phyloP scores from a whole-genome alignment of 139 green algal species.

The Asterochloris sp. region DNA sequence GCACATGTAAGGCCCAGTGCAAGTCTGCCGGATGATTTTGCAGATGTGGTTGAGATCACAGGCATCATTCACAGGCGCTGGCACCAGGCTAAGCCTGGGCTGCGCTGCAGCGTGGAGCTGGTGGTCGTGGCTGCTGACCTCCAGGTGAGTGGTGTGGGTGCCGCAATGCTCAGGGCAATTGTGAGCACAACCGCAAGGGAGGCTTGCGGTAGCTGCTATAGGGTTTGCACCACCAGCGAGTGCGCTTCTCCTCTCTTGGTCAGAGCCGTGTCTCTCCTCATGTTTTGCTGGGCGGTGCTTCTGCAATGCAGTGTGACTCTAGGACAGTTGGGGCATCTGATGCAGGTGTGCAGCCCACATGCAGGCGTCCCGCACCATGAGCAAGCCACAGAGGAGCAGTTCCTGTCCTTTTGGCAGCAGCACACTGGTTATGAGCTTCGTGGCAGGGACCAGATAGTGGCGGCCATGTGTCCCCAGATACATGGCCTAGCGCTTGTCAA shows the following conservation, averaged over 20 bases:
- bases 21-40: not conserved
- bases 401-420: conserved; percentile 55
- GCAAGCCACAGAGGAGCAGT: conserved; percentile 6
- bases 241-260: not conserved
- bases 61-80: conserved; percentile 70
- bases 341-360: too few species aligned
- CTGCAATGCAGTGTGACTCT: too few species aligned
- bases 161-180: too few species aligned
- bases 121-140: conserved; percentile 36
- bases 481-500: conserved; percentile 73
- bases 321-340: too few species aligned
- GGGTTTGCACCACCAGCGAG: not conserved
- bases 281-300: too few species aligned
- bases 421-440: conserved; percentile 47
- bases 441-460: conserved; percentile 70
- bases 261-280: too few species aligned
- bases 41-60: conserved; percentile 81
- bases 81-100: conserved; percentile 39
- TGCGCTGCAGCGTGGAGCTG: conserved; percentile 65
- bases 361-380: not conserved
- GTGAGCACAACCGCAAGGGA: too few species aligned
- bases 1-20: too few species aligned
- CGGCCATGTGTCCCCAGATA: conserved; percentile 70
- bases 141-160: conserved; percentile 11
- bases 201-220: too few species aligned